Conservation (phyloP, 2,329 filamentous ascomycete species). For the Penicillium concentricum region DNA sequence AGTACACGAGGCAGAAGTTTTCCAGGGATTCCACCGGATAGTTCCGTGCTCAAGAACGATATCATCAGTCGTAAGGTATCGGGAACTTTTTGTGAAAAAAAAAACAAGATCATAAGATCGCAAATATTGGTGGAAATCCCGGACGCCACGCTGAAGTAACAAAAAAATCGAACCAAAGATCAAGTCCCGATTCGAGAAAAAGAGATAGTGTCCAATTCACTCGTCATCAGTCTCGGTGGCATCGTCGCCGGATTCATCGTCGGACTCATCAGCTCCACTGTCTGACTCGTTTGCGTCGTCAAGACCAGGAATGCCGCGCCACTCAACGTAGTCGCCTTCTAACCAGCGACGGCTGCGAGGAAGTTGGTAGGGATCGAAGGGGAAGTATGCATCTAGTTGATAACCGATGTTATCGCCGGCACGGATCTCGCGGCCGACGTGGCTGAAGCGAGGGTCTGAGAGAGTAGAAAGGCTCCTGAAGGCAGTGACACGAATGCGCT, state of each 20-base stretch:
- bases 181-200: slow-evolving; percentile 1
- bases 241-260: slow-evolving; percentile 40
- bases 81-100: slow-evolving; percentile 12
- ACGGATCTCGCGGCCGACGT: slow-evolving; percentile 55
- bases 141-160: slow-evolving; percentile 29
- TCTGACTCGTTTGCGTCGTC: slow-evolving; percentile 57
- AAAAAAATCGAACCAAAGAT: slow-evolving; percentile 11
- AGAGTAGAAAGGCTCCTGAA: slow-evolving; percentile 50
- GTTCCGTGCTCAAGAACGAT: slow-evolving; percentile 13
- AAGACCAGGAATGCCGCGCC: slow-evolving; percentile 71
- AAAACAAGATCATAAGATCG: slow-evolving; percentile 8
- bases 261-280: slow-evolving; percentile 36
- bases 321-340: slow-evolving; percentile 77
- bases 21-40: not conserved
- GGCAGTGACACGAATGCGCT: slow-evolving; percentile 76
- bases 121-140: slow-evolving; percentile 13
- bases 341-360: slow-evolving; percentile 87
- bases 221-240: slow-evolving; percentile 48
- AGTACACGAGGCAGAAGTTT: not conserved
- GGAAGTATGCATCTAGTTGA: slow-evolving; percentile 91
- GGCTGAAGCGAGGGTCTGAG: slow-evolving; percentile 39
- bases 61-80: slow-evolving; percentile 21
- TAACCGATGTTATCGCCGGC: slow-evolving; percentile 71
- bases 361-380: slow-evolving; percentile 93
- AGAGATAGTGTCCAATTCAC: slow-evolving; percentile 6